Evolutionary conservation across 768 basidiomycete species (phyloP), one percentile per base, ranked within the genome.

Genomic region (Pleurotus djamor): DNA sequence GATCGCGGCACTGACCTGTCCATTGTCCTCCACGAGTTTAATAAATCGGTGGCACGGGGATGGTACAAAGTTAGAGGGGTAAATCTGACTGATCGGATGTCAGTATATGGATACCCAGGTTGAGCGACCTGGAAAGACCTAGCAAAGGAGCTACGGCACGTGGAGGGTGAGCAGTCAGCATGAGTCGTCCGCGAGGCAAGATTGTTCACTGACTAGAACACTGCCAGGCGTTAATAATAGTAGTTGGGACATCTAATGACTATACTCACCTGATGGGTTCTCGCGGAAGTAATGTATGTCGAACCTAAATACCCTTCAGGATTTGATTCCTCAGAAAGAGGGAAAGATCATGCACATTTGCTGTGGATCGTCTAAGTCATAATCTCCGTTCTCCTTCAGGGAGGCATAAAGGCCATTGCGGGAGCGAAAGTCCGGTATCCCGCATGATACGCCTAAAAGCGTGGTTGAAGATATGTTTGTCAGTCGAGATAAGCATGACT

Each of bases 41-140:
- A 99, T 94, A 72, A 97, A 99, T 14, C 87, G 83, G 69, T 99
- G 96, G 68, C 92, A 94, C 4, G 89, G 88, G 1, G 93, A 95
- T 21, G 96, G 96, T 61, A 80, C 79, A 66, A 92, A 95, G 73
- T 92, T 94, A 59, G 91, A 87, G 5, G 92, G 96, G 72, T 95
- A 96, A 78, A 97, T 94, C 74, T 93, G 86, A 68, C 93, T 94
- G 66, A 62, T 59, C 59, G 60, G 38, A 32, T 21, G 7, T 52
- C 21, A 60, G 35, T 16, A 17, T 16, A 33, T 10, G 17, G 12
- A 44, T n/a, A 38, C 48, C 32, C 45, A 17, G 32, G 45, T 14
- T 4, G 28, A 58, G 6, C 8, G 21, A 36, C 34, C 55, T 41
- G 12, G 28, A 37, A 70, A 4, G 59, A 91, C 91, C 83, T 86